Evolutionary conservation across 176 grass and related monocot species (phyloP).

Genomic region (Carex parvula): DNA sequence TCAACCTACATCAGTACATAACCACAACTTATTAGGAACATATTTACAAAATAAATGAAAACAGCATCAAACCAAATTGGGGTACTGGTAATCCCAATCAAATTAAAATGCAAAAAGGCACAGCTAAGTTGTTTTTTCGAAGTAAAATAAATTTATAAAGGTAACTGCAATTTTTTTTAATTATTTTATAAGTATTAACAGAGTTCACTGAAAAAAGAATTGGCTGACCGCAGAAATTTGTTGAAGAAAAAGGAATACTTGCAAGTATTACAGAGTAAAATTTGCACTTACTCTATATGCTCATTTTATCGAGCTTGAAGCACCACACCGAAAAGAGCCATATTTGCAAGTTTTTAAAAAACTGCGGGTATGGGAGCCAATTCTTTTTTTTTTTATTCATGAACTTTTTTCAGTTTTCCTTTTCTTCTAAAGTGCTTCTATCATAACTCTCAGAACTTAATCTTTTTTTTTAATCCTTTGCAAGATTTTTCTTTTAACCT

Average conservation of each 20-base stretch:
- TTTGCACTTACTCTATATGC: constrained; percentile 21
- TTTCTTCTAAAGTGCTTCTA: neutral
- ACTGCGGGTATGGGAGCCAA: neutral
- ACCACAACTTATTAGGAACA: neutral
- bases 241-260: neutral
- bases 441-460: neutral
- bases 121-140: neutral
- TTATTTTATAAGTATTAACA: neutral
- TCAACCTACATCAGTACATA: constrained; percentile 28
- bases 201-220: neutral
- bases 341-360: neutral
- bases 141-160: neutral
- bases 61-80: neutral
- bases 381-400: neutral
- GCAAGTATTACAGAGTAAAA: constrained; percentile 20
- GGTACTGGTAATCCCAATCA: neutral
- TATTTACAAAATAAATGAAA: neutral
- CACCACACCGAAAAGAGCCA: constrained; percentile 9
- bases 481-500: neutral
- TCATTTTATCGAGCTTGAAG: constrained; percentile 13
- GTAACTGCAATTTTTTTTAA: neutral
- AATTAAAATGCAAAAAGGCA: neutral
- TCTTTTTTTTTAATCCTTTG: neutral
- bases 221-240: too few species aligned
- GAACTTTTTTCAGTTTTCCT: neutral